These are phyloP conservation scores for Acorus gramineus DNA, from an alignment of 106 monocot genomes.

Conservation along the genomic window DNA sequence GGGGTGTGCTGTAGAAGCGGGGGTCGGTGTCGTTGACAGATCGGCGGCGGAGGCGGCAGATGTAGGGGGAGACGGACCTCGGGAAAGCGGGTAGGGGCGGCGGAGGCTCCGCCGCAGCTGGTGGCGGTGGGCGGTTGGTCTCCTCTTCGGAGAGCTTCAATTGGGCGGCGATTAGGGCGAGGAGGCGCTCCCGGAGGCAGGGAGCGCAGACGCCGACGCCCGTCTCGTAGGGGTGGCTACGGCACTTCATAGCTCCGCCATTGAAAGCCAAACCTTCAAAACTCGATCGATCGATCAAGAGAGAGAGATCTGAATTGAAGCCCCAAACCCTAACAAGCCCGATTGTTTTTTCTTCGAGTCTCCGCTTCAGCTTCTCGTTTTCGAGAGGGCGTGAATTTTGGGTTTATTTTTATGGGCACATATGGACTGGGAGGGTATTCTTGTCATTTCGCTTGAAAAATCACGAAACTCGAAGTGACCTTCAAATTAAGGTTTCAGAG, in stretches of 20 bases:
- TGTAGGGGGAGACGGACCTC: conserved; percentile 32
- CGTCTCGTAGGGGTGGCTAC: conserved; percentile 35
- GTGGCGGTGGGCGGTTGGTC: conserved; percentile 4
- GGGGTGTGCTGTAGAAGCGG: conserved; percentile 46
- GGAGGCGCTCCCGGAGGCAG: conserved; percentile 76
- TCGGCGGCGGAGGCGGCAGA: conserved; percentile 18
- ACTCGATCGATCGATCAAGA: too few relatives aligned
- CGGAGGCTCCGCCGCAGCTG: not conserved
- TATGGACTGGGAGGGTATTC: too few relatives aligned
- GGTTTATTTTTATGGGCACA: too few relatives aligned
- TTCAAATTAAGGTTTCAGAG: too few relatives aligned
- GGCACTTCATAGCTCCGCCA: conserved; percentile 42
- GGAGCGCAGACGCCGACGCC: conserved; percentile 61
- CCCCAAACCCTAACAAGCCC: too few relatives aligned
- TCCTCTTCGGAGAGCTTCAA: conserved; percentile 3
- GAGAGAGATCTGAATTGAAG: too few relatives aligned
- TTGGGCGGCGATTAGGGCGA: conserved; percentile 26
- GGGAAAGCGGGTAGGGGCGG: conserved; percentile 16
- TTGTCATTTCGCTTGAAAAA: too few relatives aligned
- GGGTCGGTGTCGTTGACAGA: conserved; percentile 12
- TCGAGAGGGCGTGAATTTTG: too few relatives aligned
- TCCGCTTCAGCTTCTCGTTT: too few relatives aligned
- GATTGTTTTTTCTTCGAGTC: too few relatives aligned
- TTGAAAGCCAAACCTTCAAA: too few relatives aligned
- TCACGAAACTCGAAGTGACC: too few relatives aligned